Evolutionary conservation across 345 rosid species (phyloP).

Genomic region (Leavenworthia alabamica): DNA sequence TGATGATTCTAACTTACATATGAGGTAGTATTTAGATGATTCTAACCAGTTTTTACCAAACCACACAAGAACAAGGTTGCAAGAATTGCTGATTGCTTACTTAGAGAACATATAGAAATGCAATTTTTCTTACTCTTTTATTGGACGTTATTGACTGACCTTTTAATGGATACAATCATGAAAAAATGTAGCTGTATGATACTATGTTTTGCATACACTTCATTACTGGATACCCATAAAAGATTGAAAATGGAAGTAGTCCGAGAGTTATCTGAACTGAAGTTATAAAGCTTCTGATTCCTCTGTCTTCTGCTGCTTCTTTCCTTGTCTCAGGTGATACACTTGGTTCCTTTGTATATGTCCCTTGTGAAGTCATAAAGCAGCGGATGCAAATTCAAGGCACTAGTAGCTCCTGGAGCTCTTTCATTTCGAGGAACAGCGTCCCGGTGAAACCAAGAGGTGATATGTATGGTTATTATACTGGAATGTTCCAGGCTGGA

Average conservation of each 20-base stretch:
- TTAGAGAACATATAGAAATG: constrained; percentile 4
- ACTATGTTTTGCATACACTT: not conserved
- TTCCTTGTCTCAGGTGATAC: constrained; percentile 70
- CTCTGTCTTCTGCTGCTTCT: constrained; percentile 20
- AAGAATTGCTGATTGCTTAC: constrained; percentile 15
- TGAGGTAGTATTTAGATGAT: not conserved
- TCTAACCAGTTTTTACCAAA: not conserved
- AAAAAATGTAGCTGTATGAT: not conserved
- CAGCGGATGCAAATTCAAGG: constrained; percentile 99
- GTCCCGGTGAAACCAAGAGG: constrained; percentile 38
- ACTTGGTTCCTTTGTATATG: constrained; percentile 83
- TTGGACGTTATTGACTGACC: not conserved
- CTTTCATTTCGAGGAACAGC: constrained; percentile 40
- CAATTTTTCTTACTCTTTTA: not conserved
- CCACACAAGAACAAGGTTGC: not conserved
- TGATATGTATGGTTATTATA: constrained; percentile 66
- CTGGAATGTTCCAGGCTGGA: constrained; percentile 87
- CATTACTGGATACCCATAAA: not conserved
- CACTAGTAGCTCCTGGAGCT: constrained; percentile 63
- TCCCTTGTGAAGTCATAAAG: constrained; percentile 96
- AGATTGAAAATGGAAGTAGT: not conserved
- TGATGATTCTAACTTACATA: not conserved
- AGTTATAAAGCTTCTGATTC: constrained; percentile 9
- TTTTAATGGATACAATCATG: not conserved
- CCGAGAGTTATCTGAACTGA: not conserved